Evolutionary conservation across 2,329 filamentous ascomycete genomes (phyloP), one percentile per base, ranked within the genome.

Genomic region (Coniochaeta prunicola): DNA sequence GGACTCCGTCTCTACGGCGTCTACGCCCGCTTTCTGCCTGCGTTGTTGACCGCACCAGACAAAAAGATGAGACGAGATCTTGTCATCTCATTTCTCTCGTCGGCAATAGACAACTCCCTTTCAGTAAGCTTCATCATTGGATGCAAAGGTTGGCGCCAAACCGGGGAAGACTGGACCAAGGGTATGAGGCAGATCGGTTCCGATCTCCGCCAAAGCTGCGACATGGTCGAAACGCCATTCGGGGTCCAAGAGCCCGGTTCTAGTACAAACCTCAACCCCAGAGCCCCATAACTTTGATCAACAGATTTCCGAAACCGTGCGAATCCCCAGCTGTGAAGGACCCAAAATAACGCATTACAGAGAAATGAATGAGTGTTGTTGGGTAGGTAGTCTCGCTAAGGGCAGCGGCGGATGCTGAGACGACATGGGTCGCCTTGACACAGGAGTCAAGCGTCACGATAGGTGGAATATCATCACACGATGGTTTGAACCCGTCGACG

Each of bases 201-300:
- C 45, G 17, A 57, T 34, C 17, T 59, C 19, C 42, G 15, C 26
- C 58, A 57, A n/a, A 62, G 59, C 56, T 64, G 62, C 60, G 63
- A 63, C 63, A 58, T 17, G 36, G 13, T 56, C 54, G 57, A 64
- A 57, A 60, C 60, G 30, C 24, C 53, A 36, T 19, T 5, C 9
- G 30, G 30, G 53, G 53, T 36, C 30, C 33, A 55, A 31, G 28
- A 24, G 30, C 33, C 33, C 53, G 53, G 53, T 55, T 55, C 53
- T 13, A 31, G 30, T n/a, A 17, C 45, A 30, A 30, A 9, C 6
- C 19, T 54, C 28, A 33, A 54, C 19, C 50, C 2, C 26, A 21
- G 15, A 36, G 19, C 9, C 36, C 30, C 30, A 33, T 36, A 19
- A 21, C 45, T 10, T 2, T 21, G 53, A 55, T 36, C 53, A 21